Evolutionary conservation across 2,329 filamentous ascomycete genomes (phyloP).

Genomic region (Akanthomyces muscarius): DNA sequence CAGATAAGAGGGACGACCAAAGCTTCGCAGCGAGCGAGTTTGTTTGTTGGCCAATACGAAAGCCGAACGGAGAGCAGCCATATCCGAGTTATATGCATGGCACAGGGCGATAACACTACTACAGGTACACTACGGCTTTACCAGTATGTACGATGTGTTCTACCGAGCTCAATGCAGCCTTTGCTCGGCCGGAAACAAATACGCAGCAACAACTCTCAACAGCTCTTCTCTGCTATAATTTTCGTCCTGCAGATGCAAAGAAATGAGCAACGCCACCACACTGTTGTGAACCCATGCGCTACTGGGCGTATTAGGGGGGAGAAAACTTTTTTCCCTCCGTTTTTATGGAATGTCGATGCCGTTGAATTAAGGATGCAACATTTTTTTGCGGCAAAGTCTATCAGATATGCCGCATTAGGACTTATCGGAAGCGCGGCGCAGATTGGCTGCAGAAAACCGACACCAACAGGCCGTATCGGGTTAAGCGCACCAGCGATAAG

Average conservation of each 20-base stretch:
- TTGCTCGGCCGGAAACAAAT: neutral
- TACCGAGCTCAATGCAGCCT: neutral
- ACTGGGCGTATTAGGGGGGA: neutral
- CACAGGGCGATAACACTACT: neutral
- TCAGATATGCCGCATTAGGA: slow-evolving; percentile 18
- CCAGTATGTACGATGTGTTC: neutral
- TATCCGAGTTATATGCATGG: neutral
- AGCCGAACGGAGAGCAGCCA: neutral
- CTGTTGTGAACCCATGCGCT: slow-evolving; percentile 2
- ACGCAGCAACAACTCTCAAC: neutral
- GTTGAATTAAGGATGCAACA: slow-evolving; percentile 17
- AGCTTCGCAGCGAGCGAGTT: neutral
- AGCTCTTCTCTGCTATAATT: neutral
- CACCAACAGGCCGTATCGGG: slow-evolving; percentile 10
- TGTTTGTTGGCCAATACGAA: slow-evolving; percentile 6
- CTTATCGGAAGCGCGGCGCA: slow-evolving; percentile 13
- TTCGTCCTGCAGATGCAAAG: neutral
- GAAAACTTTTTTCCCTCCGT: slow-evolving; percentile 9
- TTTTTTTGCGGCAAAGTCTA: slow-evolving; percentile 6
- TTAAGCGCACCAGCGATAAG: slow-evolving; percentile 15
- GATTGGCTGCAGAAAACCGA: slow-evolving; percentile 13
- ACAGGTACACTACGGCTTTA: neutral
- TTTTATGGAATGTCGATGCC: slow-evolving; percentile 12
- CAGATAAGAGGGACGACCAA: slow-evolving; percentile 9
- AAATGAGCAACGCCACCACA: slow-evolving; percentile 5